Percentiles rank a stretch among this genome's conserved stretches.
Evolutionary conservation across 306 rosid species (phyloP).

Genomic region (Spatholobus suberectus): DNA sequence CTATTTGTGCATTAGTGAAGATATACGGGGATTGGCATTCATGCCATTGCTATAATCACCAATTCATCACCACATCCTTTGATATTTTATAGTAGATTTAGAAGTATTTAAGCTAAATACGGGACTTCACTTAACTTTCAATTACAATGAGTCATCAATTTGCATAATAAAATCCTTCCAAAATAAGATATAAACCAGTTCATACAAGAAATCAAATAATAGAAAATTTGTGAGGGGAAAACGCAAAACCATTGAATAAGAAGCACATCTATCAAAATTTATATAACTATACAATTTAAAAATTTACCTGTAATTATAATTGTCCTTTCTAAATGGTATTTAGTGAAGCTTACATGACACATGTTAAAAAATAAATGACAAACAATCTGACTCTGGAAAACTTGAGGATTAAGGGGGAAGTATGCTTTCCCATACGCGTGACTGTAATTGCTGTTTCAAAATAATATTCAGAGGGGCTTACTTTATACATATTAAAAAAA

Average conservation of each 20-base stretch:
- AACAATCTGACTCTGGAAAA: neutral
- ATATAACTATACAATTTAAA: neutral
- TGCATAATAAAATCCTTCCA: neutral
- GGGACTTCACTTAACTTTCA: neutral
- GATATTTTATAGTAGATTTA: neutral
- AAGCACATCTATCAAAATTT: neutral
- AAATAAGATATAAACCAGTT: neutral
- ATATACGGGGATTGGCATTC: neutral
- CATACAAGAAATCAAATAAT: neutral
- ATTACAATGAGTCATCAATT: neutral
- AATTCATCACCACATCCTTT: neutral
- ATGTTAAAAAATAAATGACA: neutral
- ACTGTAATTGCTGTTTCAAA: neutral
- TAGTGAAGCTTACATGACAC: neutral
- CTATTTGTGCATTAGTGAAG: neutral
- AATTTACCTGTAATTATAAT: neutral
- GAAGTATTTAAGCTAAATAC: neutral
- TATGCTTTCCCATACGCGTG: neutral
- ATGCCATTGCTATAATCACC: conserved; percentile 5
- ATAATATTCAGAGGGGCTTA: neutral
- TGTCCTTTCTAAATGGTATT: neutral
- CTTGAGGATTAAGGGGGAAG: neutral
- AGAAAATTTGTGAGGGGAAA: neutral
- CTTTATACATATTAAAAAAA: neutral
- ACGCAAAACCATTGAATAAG: neutral